phyloP scores from a whole-genome alignment of 208 protist genomes.

The Lotmaria passim region DNA sequence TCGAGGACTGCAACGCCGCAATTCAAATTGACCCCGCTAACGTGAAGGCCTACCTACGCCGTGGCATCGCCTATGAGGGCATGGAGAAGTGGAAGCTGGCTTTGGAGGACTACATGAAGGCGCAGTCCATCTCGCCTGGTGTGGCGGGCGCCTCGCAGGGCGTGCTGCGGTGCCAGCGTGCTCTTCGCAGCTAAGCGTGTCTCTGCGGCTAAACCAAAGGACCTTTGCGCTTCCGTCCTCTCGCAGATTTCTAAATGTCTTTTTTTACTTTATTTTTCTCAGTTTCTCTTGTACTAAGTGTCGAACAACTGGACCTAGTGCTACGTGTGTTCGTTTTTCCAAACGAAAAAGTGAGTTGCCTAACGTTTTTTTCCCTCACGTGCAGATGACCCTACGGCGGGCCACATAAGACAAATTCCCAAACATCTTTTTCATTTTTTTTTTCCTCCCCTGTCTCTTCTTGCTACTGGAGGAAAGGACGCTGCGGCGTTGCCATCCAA shows the following conservation, averaged over 20 bases:
- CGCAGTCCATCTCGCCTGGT: slow-evolving; percentile 60
- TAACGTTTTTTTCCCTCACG: no score
- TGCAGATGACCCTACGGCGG: no score
- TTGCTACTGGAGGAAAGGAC: no score
- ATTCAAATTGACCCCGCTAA: slow-evolving; percentile 76
- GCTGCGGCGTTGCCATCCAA: no score
- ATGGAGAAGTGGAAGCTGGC: slow-evolving; percentile 92
- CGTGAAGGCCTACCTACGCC: slow-evolving; percentile 90
- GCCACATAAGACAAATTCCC: no score
- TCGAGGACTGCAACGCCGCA: slow-evolving; percentile 87
- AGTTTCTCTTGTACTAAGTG: neutral
- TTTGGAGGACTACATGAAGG: slow-evolving; percentile 85
- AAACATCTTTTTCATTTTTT: no score
- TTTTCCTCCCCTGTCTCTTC: no score
- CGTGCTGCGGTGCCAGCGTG: slow-evolving; percentile 81
- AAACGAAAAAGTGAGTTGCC: neutral
- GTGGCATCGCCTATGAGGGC: slow-evolving; percentile 92
- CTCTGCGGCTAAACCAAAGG: no score
- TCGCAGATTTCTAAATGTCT: neutral
- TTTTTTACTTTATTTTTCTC: slow-evolving; percentile 14
- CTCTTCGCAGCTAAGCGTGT: slow-evolving; percentile 40
- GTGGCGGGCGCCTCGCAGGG: slow-evolving; percentile 71
- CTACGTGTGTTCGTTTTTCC: neutral
- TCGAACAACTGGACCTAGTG: neutral
- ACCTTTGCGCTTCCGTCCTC: no score